Conservation (phyloP, 176 grass and related monocot species). For the Phoenix roebelenii region DNA sequence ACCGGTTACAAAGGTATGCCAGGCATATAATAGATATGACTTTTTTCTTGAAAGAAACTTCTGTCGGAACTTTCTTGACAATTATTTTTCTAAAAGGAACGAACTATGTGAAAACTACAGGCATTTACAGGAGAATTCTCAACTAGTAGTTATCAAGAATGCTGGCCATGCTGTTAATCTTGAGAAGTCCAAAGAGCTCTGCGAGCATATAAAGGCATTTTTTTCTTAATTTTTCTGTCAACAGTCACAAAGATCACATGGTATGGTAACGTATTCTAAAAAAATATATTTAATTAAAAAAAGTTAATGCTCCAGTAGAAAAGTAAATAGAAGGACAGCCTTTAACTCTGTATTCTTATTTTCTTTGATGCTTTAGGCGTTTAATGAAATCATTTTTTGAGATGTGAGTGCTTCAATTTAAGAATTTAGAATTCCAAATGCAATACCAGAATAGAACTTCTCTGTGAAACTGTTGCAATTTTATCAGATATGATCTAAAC, state of each 20-base stretch:
- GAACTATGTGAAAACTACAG: slow-evolving; percentile 31
- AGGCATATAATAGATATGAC: not conserved
- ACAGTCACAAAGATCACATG: slow-evolving; percentile 33
- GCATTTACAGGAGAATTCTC: slow-evolving; percentile 59
- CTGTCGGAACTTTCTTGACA: no score
- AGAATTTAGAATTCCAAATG: no score
- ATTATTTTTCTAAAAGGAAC: no score
- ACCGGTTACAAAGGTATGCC: slow-evolving; percentile 69
- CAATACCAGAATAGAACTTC: no score
- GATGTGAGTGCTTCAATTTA: no score
- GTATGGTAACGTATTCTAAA: slow-evolving; percentile 4
- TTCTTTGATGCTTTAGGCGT: no score
- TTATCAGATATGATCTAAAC: no score
- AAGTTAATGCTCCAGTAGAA: no score
- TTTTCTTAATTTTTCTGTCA: slow-evolving; percentile 27
- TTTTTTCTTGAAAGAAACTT: not conserved
- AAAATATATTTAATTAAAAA: not conserved
- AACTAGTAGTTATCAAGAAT: slow-evolving; percentile 55
- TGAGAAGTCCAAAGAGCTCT: slow-evolving; percentile 66
- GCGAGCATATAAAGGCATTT: slow-evolving; percentile 45
- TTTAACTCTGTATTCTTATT: no score
- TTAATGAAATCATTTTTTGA: no score
- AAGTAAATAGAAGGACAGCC: no score
- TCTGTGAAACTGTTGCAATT: no score
- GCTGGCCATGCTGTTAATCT: slow-evolving; percentile 91